phyloP scores from a whole-genome alignment of 192 early-diverging fungal species.

The Entophlyctis luteolus region DNA sequence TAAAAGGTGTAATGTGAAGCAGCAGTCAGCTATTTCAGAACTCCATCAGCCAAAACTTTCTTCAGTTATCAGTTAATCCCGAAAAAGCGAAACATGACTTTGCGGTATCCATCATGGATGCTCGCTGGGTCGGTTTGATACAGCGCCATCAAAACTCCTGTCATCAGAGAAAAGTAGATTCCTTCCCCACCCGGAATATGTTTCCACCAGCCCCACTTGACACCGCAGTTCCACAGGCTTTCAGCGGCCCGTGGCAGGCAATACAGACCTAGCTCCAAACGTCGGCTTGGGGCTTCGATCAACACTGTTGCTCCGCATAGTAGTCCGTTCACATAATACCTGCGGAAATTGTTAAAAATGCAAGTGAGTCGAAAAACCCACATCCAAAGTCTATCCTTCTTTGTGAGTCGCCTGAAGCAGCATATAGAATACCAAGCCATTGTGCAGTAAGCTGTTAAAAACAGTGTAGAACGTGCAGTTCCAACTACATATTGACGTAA shows the following conservation, averaged over 20 bases:
- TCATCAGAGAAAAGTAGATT: conserved; percentile 65
- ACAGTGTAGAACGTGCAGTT: conserved; percentile 30
- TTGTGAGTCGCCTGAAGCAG: conserved; percentile 18
- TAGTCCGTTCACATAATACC: conserved; percentile 49
- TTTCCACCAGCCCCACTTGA: conserved; percentile 51
- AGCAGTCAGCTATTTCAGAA: no score
- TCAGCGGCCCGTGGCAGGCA: conserved; percentile 76
- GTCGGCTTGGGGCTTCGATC: conserved; percentile 51
- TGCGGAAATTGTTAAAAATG: background rate
- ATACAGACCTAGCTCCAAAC: conserved; percentile 78
- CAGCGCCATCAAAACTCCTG: conserved; percentile 74
- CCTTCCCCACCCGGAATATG: conserved; percentile 68
- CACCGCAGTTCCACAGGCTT: conserved; percentile 62
- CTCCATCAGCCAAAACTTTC: background rate
- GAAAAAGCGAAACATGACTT: conserved; percentile 74
- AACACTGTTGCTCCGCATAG: conserved; percentile 63
- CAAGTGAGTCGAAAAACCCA: background rate
- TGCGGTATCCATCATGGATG: conserved; percentile 71
- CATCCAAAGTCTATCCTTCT: conserved; percentile 23
- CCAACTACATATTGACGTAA: conserved; percentile 9
- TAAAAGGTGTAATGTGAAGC: no score
- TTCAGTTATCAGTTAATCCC: conserved; percentile 60
- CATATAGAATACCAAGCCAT: conserved; percentile 36
- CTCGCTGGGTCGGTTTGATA: conserved; percentile 75
- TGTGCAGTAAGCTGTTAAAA: conserved; percentile 39